Evolutionary conservation across 495 filamentous ascomycete genomes (phyloP).

Genomic region (Copromyces sp.): DNA sequence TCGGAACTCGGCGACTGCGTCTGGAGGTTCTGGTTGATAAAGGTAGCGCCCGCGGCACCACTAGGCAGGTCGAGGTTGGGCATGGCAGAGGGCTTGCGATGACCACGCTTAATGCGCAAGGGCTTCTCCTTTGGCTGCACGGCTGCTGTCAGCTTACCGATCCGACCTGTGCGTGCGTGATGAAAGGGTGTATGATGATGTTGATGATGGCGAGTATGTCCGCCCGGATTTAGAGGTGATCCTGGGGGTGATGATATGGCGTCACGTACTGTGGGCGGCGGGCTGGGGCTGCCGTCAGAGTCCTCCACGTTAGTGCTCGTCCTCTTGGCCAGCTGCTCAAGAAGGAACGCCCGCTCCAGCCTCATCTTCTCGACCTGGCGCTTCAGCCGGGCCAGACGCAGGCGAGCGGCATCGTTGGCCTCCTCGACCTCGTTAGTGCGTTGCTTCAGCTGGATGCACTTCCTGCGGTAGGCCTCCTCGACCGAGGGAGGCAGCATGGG

Average conservation of each 20-base stretch:
- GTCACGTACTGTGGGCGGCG: constrained; percentile 55
- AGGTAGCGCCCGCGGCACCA: constrained; percentile 18
- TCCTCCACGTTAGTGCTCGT: constrained; percentile 74
- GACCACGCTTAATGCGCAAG: constrained; percentile 75
- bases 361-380: constrained; percentile 84
- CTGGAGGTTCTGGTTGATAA: constrained; percentile 34
- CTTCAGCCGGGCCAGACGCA: constrained; percentile 69
- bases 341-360: constrained; percentile 77
- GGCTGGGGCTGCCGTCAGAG: constrained; percentile 61
- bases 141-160: constrained; percentile 16
- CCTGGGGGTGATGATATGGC: constrained; percentile 19
- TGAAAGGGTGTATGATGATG: constrained; percentile 4
- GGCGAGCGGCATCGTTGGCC: constrained; percentile 67
- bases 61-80: constrained; percentile 14
- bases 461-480: constrained; percentile 89
- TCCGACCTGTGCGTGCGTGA: constrained; percentile 8
- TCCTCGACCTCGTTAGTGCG: constrained; percentile 85
- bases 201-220: constrained; percentile 1
- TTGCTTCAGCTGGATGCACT: constrained; percentile 91
- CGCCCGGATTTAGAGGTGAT: neutral
- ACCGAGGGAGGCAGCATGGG: constrained; percentile 81
- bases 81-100: constrained; percentile 42
- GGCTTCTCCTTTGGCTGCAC: constrained; percentile 81
- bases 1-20: constrained; percentile 39
- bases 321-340: constrained; percentile 76